Conservation (phyloP, 2,329 filamentous ascomycete genomes). For the Fusarium fracticaudum region DNA sequence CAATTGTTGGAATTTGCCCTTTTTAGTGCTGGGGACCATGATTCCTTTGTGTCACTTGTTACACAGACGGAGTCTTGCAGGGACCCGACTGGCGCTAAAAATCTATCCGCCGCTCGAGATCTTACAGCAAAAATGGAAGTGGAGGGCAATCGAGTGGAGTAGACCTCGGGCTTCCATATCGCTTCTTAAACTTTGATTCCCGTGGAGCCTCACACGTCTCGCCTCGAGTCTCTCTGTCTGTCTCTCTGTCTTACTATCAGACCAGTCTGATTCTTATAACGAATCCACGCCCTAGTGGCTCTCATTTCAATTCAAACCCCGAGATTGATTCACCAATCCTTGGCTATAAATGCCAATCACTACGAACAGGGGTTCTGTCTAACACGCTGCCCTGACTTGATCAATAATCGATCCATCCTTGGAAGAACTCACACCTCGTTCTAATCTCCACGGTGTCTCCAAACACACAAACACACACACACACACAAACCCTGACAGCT, state of each 20-base stretch:
- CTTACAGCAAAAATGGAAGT: neutral
- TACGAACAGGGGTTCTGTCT: conserved; percentile 10
- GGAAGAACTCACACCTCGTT: neutral
- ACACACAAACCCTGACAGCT: neutral
- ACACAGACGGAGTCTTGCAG: neutral
- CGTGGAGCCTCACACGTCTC: conserved; percentile 9
- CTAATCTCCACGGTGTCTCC: neutral
- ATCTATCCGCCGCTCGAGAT: conserved; percentile 16
- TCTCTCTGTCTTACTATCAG: neutral
- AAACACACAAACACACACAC: neutral
- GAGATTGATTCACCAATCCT: neutral
- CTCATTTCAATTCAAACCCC: neutral
- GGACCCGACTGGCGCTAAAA: conserved; percentile 14
- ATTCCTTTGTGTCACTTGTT: neutral
- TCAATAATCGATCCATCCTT: conserved; percentile 10
- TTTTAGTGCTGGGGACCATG: neutral
- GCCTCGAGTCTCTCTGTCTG: neutral
- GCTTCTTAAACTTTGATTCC: conserved; percentile 6
- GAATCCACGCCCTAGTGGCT: neutral
- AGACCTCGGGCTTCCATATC: conserved; percentile 11
- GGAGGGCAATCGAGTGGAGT: neutral
- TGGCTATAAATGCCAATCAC: neutral
- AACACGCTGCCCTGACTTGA: conserved; percentile 26
- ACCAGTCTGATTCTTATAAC: neutral
- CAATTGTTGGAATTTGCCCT: neutral